Conservation (phyloP, 2,329 filamentous ascomycete species). For the Bertia moriformis region DNA sequence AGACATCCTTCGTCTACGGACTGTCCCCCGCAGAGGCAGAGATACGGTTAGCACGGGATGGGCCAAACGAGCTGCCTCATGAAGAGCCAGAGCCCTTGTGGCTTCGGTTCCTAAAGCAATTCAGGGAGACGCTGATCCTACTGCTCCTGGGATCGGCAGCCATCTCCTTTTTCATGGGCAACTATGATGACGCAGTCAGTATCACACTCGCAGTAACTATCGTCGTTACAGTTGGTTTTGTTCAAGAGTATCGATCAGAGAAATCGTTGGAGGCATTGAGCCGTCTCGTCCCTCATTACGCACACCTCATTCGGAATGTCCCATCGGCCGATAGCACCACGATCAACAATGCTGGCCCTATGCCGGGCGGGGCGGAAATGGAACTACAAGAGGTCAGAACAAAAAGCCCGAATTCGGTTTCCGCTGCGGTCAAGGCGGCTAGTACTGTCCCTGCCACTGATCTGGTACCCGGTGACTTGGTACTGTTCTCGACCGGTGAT, state of each 20-base stretch:
- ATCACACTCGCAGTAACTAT: constrained; percentile 94
- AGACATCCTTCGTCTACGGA: constrained; percentile 72
- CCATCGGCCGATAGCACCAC: constrained; percentile 5
- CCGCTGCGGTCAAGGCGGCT: constrained; percentile 43
- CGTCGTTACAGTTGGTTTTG: constrained; percentile 86
- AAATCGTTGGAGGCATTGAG: constrained; percentile 92
- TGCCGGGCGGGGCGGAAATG: constrained; percentile 15
- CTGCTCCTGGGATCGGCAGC: constrained; percentile 79
- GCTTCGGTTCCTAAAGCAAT: constrained; percentile 90
- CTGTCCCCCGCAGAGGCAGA: constrained; percentile 70
- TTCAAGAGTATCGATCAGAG: constrained; percentile 94
- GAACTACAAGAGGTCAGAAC: constrained; percentile 25
- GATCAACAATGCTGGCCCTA: constrained; percentile 3
- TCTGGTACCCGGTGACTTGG: constrained; percentile 81
- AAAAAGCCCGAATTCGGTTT: constrained; percentile 27
- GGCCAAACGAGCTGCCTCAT: constrained; percentile 86
- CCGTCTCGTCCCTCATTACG: constrained; percentile 85
- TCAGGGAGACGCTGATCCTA: constrained; percentile 87
- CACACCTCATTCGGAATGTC: constrained; percentile 70
- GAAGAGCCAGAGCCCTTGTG: constrained; percentile 88
- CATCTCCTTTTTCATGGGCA: constrained; percentile 80
- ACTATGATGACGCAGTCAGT: constrained; percentile 86
- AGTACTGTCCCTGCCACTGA: constrained; percentile 75
- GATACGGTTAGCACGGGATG: constrained; percentile 64
- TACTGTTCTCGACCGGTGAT: constrained; percentile 88